A percentile compares a stretch with the other conserved stretches of the same genome.
These are phyloP conservation scores for Daldinia bambusicola DNA, from an alignment of 495 filamentous ascomycete species.

Conservation along the genomic window DNA sequence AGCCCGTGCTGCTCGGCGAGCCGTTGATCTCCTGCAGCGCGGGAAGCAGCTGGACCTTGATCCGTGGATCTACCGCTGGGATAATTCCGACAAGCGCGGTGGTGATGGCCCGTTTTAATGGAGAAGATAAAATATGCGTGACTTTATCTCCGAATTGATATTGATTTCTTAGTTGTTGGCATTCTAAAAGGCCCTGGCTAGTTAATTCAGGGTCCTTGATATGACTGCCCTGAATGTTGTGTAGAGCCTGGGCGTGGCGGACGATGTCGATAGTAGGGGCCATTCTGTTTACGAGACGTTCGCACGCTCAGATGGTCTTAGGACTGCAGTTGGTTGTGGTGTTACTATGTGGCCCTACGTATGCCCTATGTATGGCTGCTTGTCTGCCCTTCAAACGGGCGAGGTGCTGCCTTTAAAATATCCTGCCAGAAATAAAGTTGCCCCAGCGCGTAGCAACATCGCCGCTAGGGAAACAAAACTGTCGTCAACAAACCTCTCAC, in stretches of 20 bases:
- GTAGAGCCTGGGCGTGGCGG: constrained; percentile 64
- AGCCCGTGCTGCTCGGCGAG: constrained; percentile 77
- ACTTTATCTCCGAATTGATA: constrained; percentile 68
- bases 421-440: background rate
- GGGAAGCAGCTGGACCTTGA: constrained; percentile 23
- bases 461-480: background rate
- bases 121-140: constrained; percentile 73
- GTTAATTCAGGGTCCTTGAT: constrained; percentile 72
- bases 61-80: constrained; percentile 31
- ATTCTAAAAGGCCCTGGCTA: constrained; percentile 66
- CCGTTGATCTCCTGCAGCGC: constrained; percentile 65
- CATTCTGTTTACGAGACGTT: constrained; percentile 32
- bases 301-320: background rate
- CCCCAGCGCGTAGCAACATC: background rate
- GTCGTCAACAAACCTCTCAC: background rate
- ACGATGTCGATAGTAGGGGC: constrained; percentile 57
- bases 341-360: background rate
- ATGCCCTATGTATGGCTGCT: background rate
- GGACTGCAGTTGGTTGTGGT: background rate
- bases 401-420: background rate
- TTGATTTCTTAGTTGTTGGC: constrained; percentile 7
- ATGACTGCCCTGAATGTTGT: constrained; percentile 72
- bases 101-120: constrained; percentile 76
- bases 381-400: background rate
- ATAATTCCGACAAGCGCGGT: constrained; percentile 72